Evolutionary conservation across 306 rosid species (phyloP).

Genomic region (Pyrus communis): DNA sequence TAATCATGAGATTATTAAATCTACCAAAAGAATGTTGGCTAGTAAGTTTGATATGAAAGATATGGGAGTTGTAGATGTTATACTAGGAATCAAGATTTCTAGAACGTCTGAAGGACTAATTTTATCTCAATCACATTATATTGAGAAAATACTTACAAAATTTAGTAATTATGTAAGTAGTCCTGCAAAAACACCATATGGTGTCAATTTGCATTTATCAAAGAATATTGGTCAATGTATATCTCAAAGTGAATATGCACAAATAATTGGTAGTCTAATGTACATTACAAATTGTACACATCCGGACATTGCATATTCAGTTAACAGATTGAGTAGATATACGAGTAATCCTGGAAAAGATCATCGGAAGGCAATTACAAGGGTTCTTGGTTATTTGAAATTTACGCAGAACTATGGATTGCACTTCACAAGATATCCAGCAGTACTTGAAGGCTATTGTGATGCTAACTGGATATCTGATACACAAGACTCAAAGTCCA

Average conservation of each 20-base stretch:
- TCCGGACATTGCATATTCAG: not conserved
- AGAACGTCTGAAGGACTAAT: too few relatives aligned
- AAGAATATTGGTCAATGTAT: too few relatives aligned
- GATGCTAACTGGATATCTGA: not conserved
- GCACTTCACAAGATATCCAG: not conserved
- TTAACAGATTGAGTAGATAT: not conserved
- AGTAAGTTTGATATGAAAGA: too few relatives aligned
- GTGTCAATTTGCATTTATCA: too few relatives aligned
- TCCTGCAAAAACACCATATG: not conserved
- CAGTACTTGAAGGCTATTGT: not conserved
- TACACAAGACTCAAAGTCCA: not conserved
- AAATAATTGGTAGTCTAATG: not conserved
- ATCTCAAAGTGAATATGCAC: not conserved
- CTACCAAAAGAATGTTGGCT: too few relatives aligned
- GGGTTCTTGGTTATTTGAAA: not conserved
- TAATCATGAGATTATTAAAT: too few relatives aligned
- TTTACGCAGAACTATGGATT: not conserved
- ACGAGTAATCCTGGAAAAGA: not conserved
- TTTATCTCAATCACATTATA: too few relatives aligned
- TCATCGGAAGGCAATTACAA: not conserved
- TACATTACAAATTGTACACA: too few relatives aligned
- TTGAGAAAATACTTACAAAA: too few relatives aligned
- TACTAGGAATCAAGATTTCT: too few relatives aligned
- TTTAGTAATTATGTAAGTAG: too few relatives aligned
- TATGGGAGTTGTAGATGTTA: too few relatives aligned